Evolutionary conservation across 1,139 yeast species (phyloP).

Genomic region (Saccharomycopsis phalli): DNA sequence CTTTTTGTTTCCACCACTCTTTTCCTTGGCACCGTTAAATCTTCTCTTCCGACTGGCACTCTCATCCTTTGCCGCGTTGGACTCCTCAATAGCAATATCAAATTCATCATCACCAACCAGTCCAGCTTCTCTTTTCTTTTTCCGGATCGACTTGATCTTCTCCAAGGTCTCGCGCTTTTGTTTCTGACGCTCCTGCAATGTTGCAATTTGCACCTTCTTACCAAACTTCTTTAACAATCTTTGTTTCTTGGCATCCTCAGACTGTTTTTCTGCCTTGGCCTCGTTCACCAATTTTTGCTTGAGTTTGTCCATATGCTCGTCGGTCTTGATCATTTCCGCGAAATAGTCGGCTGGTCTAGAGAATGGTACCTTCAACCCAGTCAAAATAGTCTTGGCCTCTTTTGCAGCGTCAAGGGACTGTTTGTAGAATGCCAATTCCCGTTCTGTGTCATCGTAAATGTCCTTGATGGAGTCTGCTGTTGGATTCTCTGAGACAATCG

Average conservation of each 20-base stretch:
- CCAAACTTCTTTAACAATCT: slow-evolving; percentile 95
- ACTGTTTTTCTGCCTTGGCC: slow-evolving; percentile 85
- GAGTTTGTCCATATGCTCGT: slow-evolving; percentile 95
- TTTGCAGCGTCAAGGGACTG: slow-evolving; percentile 85
- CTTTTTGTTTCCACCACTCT: slow-evolving; percentile 10
- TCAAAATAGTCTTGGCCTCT: slow-evolving; percentile 48
- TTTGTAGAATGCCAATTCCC: slow-evolving; percentile 76
- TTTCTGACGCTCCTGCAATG: slow-evolving; percentile 89
- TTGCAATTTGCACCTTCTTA: slow-evolving; percentile 91
- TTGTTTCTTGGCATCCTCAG: slow-evolving; percentile 90
- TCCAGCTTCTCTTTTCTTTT: slow-evolving; percentile 72
- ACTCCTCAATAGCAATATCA: slow-evolving; percentile 86
- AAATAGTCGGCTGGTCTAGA: slow-evolving; percentile 91
- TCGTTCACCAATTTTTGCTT: slow-evolving; percentile 74
- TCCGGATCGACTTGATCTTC: slow-evolving; percentile 79
- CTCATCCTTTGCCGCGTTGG: slow-evolving; percentile 44
- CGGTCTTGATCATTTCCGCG: slow-evolving; percentile 98
- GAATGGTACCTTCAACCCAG: slow-evolving; percentile 70
- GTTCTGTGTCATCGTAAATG: slow-evolving; percentile 89
- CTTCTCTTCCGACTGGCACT: slow-evolving; percentile 10
- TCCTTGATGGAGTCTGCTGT: slow-evolving; percentile 69
- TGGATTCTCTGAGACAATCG: slow-evolving; percentile 51
- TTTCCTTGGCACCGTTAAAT: slow-evolving; percentile 1
- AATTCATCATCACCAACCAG: slow-evolving; percentile 36
- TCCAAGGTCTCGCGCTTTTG: slow-evolving; percentile 89